These are phyloP conservation scores for Pluteus cervinus DNA, from an alignment of 768 basidiomycete genomes.

Conservation along the genomic window DNA sequence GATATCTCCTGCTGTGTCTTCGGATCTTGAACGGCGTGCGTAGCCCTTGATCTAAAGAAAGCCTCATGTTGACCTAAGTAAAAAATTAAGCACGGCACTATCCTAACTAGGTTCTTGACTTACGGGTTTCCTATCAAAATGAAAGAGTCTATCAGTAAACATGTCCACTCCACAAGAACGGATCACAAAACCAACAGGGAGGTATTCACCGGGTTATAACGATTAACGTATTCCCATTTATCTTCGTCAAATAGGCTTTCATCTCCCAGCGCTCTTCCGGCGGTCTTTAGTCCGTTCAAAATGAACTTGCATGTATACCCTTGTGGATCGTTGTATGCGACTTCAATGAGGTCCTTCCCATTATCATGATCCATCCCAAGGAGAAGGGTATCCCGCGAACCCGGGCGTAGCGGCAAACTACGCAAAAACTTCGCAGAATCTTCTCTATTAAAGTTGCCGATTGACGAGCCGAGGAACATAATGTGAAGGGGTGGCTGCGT, in stretches of 20 bases:
- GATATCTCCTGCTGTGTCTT: conserved; percentile 32
- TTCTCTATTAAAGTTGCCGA: conserved; percentile 82
- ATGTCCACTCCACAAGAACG: too few relatives aligned
- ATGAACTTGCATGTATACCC: conserved; percentile 75
- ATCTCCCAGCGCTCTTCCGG: conserved; percentile 63
- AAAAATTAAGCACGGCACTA: too few relatives aligned
- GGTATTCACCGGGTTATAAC: conserved; percentile 35
- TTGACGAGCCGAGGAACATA: conserved; percentile 85
- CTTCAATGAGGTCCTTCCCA: conserved; percentile 61
- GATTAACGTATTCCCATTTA: conserved; percentile 77
- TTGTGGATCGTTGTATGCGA: conserved; percentile 79
- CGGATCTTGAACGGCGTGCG: conserved; percentile 54
- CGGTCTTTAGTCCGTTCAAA: conserved; percentile 76
- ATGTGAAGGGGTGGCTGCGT: conserved; percentile 61
- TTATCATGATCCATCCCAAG: conserved; percentile 90
- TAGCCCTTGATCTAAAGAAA: conserved; percentile 62
- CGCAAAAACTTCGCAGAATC: conserved; percentile 70
- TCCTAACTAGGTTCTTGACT: too few relatives aligned
- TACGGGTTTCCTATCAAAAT: too few relatives aligned
- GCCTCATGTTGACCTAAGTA: conserved; percentile 74
- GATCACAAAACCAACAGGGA: background rate
- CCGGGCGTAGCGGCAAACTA: conserved; percentile 70
- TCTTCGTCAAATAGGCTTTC: conserved; percentile 54
- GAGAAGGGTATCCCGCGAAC: conserved; percentile 75
- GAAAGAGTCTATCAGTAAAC: too few relatives aligned